These are phyloP conservation scores for Pyrenopolyporus hunteri DNA, from an alignment of 495 filamentous ascomycete species.

Conservation along the genomic window DNA sequence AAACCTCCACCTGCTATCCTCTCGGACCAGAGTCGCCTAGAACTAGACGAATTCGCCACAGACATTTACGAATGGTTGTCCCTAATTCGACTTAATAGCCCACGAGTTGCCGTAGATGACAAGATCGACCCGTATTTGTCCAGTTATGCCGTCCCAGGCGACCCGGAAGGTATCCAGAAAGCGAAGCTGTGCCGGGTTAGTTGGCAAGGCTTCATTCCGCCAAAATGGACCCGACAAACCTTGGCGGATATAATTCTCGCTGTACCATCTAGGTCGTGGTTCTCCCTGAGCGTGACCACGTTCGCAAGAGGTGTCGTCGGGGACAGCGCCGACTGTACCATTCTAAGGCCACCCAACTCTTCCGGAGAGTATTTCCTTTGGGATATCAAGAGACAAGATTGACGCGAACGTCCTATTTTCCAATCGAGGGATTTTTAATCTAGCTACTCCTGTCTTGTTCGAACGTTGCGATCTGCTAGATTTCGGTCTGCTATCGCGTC, in stretches of 20 bases:
- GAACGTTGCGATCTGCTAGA: constrained; percentile 64
- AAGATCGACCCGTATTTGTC: constrained; percentile 79
- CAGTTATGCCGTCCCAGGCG: constrained; percentile 72
- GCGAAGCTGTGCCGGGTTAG: constrained; percentile 55
- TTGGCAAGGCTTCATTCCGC: constrained; percentile 59
- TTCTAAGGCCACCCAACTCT: constrained; percentile 52
- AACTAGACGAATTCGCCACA: constrained; percentile 65
- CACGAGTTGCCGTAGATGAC: constrained; percentile 71
- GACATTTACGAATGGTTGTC: constrained; percentile 86
- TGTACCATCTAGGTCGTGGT: constrained; percentile 56
- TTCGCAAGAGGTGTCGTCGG: constrained; percentile 52
- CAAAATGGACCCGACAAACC: constrained; percentile 52
- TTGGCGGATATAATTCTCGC: constrained; percentile 48
- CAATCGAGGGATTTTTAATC: constrained; percentile 10
- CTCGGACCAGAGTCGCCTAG: constrained; percentile 44
- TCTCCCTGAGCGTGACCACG: constrained; percentile 53
- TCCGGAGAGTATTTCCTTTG: constrained; percentile 59
- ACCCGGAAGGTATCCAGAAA: constrained; percentile 31
- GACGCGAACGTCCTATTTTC: constrained; percentile 21
- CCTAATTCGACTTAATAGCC: constrained; percentile 71
- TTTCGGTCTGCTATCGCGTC: constrained; percentile 67
- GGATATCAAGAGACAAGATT: constrained; percentile 57
- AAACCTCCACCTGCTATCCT: constrained; percentile 48
- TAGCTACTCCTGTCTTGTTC: constrained; percentile 61
- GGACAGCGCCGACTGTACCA: constrained; percentile 52